Evolutionary conservation across 371 early-diverging fungal genomes (phyloP), one percentile per base, ranked within the genome.

Genomic region (Mortierella sp.): DNA sequence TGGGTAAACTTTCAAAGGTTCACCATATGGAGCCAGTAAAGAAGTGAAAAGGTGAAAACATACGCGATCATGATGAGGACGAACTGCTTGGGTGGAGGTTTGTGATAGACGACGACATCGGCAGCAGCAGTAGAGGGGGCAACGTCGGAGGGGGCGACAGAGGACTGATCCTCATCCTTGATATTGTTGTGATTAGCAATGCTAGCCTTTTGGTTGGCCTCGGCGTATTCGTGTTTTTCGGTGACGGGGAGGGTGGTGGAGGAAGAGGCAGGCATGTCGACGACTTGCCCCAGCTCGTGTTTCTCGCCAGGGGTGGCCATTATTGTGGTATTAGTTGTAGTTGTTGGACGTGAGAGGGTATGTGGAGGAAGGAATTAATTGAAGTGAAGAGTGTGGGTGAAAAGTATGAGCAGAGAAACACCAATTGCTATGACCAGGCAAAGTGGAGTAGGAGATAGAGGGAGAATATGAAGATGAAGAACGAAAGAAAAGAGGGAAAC

Each of bases 11-110:
- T 26, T 28, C 9, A 31, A 31, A 6, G 28, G 28, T 28, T 57
- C 58, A 16, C 31, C 0, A 16, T 31, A 24, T 55, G 42, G n/a
- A n/a, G 52, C 31, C 48, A 34, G 93, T 88, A 82, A 94, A 93
- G 28, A 91, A 75, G 5, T 38, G 42, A 38, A 38, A 84, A 86
- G 13, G 91, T 57, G 3, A 26, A n/a, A 6, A 81, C 81, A 3
- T 81, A 81, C 81, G 81, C 81, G 26, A 81, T 74, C 81, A 81
- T 81, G 73, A 81, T 77, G 34, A 81, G 74, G 19, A 74, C 60
- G 74, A 81, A 81, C 54, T 81, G 77, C 45, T 38, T 77, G 44
- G 78, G 24, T 24, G 81, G 81, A 31, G 81, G 81, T 47, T 81
- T 81, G 57, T 81, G 78, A 65, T 57, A 81, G 52, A 81, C 65